Percentiles rank a stretch among this genome's conserved stretches.
Evolutionary conservation across 2,329 filamentous ascomycete genomes (phyloP).

Genomic region (Aspergillus neoniger): DNA sequence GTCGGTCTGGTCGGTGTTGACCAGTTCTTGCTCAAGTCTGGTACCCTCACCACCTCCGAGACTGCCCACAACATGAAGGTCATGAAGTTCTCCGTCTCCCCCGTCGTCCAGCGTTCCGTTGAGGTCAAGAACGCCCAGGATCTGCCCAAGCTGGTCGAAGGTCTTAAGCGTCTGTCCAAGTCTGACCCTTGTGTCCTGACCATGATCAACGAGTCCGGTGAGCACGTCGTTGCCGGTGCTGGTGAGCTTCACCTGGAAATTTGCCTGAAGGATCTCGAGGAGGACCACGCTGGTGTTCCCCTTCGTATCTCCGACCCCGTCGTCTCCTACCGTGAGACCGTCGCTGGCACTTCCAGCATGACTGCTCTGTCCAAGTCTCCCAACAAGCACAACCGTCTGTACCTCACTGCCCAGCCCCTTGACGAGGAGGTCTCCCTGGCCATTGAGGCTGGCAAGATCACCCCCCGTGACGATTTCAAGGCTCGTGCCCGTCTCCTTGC

Average conservation of each 20-base stretch:
- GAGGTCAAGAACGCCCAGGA: constrained; percentile 99
- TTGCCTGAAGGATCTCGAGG: constrained; percentile 99
- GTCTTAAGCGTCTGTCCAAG: constrained; percentile 99
- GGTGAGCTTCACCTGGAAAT: constrained; percentile 99
- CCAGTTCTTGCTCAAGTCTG: constrained; percentile 99
- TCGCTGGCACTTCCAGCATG: constrained; percentile 80
- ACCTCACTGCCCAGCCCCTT: constrained; percentile 88
- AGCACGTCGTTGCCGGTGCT: constrained; percentile 98
- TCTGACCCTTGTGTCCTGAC: constrained; percentile 98
- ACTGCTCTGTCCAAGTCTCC: constrained; percentile 98
- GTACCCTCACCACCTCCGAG: constrained; percentile 96
- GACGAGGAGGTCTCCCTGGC: constrained; percentile 86
- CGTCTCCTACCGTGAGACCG: constrained; percentile 98
- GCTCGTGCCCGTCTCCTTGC: constrained; percentile 91
- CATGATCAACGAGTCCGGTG: constrained; percentile 84
- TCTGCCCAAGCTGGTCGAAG: constrained; percentile 98
- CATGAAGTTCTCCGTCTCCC: constrained; percentile 99
- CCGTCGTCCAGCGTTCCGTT: constrained; percentile 96
- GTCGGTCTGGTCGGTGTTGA: constrained; percentile 98
- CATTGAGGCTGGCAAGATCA: constrained; percentile 91
- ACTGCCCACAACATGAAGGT: constrained; percentile 99
- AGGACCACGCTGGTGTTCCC: constrained; percentile 98
- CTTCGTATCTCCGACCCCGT: constrained; percentile 98
- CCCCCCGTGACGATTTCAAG: constrained; percentile 98
- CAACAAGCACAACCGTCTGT: constrained; percentile 99